These are phyloP conservation scores for Aspergillus vadensis DNA, from an alignment of 2,329 filamentous ascomycete genomes.

Conservation along the genomic window DNA sequence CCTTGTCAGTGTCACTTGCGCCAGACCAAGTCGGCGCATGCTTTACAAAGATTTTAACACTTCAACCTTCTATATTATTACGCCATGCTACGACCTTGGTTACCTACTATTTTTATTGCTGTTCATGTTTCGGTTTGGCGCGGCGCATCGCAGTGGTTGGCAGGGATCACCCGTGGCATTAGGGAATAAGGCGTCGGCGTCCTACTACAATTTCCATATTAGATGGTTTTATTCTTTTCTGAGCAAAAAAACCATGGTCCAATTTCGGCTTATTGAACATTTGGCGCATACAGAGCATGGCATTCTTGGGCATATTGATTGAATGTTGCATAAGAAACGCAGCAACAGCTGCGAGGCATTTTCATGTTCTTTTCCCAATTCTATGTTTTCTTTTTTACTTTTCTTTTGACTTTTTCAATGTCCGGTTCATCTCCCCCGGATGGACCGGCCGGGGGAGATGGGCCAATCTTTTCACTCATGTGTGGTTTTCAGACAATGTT, in stretches of 20 bases:
- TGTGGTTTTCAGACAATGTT: too few species aligned
- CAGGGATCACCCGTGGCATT: background rate
- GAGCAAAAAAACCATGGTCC: background rate
- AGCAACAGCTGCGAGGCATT: constrained; percentile 1
- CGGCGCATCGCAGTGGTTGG: background rate
- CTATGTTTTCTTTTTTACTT: background rate
- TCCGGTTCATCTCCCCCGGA: background rate
- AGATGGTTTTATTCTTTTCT: background rate
- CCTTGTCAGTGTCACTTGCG: background rate
- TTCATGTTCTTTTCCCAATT: background rate
- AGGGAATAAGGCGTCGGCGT: background rate
- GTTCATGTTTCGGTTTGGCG: background rate
- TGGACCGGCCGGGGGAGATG: too few species aligned
- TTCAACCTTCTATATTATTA: background rate
- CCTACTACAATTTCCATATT: background rate
- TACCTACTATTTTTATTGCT: background rate
- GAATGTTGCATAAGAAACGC: constrained; percentile 13
- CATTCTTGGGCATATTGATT: constrained; percentile 16
- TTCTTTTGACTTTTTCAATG: background rate
- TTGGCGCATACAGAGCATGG: constrained; percentile 18
- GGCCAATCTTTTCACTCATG: too few species aligned
- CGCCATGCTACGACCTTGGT: background rate
- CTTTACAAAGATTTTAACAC: background rate
- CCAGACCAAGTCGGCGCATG: background rate
- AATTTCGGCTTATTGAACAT: constrained; percentile 14